Conservation (phyloP, 2,329 filamentous ascomycete genomes). For the Pyricularia grisea region DNA sequence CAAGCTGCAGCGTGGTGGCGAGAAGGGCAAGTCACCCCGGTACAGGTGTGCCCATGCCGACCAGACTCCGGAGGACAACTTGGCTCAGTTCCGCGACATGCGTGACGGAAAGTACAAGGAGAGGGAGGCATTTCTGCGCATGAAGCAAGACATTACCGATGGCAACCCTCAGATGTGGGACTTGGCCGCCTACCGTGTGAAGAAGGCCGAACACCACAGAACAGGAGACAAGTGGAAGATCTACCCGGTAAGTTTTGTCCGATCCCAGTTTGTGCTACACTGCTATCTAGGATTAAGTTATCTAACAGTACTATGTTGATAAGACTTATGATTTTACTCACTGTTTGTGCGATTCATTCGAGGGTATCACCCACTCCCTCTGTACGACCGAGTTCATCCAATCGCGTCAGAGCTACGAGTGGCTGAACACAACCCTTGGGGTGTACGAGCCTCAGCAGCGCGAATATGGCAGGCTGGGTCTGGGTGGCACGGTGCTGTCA, state of each 20-base stretch:
- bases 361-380: conserved; percentile 82
- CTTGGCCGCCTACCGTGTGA: conserved; percentile 79
- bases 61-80: conserved; percentile 60
- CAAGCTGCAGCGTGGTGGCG: conserved; percentile 77
- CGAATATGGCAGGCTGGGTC: conserved; percentile 63
- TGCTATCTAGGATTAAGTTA: too few relatives aligned
- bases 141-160: conserved; percentile 82
- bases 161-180: conserved; percentile 97
- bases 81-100: conserved; percentile 83
- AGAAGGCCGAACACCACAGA: conserved; percentile 60
- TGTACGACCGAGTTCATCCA: conserved; percentile 91
- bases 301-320: background rate
- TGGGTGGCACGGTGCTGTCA: conserved; percentile 76
- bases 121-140: conserved; percentile 74
- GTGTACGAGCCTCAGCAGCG: conserved; percentile 92
- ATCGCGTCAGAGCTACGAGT: conserved; percentile 82
- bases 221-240: conserved; percentile 83
- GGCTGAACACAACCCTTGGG: conserved; percentile 68
- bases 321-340: conserved; percentile 82
- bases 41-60: conserved; percentile 76
- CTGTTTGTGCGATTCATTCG: conserved; percentile 86
- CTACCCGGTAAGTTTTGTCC: conserved; percentile 47
- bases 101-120: conserved; percentile 83
- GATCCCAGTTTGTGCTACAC: background rate
- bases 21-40: conserved; percentile 56